Evolutionary conservation across 192 early-diverging fungal species (phyloP), one percentile per base, ranked within the genome.

Genomic region (Coemansia sp.): DNA sequence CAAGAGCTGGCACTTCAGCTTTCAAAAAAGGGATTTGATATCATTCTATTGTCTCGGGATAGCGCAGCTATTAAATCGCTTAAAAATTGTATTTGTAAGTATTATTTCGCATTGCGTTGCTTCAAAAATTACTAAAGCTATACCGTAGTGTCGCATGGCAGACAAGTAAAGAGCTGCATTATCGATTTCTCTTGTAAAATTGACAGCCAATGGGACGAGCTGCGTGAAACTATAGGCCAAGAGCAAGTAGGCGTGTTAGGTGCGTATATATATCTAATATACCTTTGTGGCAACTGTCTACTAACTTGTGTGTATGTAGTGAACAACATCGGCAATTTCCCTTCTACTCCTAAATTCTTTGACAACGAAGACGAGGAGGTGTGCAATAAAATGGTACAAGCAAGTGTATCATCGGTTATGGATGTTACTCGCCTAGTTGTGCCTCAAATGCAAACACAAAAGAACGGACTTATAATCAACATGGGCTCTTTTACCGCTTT

Each of bases 301-400:
- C 23, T 26, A 26, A 26, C 23, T 26, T 26, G 23, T 33, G 33
- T 9, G 45, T 57, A 23, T 9, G 12, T 56, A 28, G 88, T 98
- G 33, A 98, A 98, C 80, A 98, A 98, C 65, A 93, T 94, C 16
- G 93, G 83, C 39, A 83, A 88, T 30, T 91, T 86, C 63, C 93
- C 96, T 52, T 87, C 88, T 9, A 80, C 91, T 41, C 90, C 93
- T 30, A 86, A 80, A 2, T 82, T 86, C 5, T 98, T 96, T 77
- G 75, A 82, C 65, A 83, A 94, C 31, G 92, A 95, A 63, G 63
- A 70, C 23, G 72, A 83, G 21, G 65, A 81, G 28, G 49, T 85
- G 0, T 82, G 90, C 61, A 64, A 87, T 15, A 63, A 82, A 37
- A 98, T 98, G 72, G 82, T 95, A n/a, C 69, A 87, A 36, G 86